phyloP scores from a whole-genome alignment of 2,329 filamentous ascomycete genomes.

The Colletotrichum lini region DNA sequence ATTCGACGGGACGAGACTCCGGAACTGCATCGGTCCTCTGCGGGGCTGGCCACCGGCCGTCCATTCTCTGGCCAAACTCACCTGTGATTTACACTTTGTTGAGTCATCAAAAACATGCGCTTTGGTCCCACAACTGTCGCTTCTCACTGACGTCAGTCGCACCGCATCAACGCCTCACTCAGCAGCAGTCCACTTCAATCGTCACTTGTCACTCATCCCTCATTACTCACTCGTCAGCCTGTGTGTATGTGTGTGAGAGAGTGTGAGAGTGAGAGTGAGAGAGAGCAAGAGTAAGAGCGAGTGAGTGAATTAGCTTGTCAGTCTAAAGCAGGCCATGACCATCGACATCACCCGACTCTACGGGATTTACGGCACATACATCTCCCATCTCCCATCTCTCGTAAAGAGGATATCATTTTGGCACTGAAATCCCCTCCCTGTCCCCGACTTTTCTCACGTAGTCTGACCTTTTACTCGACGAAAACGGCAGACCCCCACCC shows the following conservation, averaged over 20 bases:
- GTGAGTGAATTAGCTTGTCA: no score
- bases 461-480: neutral
- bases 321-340: no score
- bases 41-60: neutral
- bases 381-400: neutral
- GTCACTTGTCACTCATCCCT: neutral
- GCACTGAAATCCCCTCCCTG: neutral
- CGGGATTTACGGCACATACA: no score
- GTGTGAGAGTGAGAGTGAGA: no score
- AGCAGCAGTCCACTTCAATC: neutral
- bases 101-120: constrained; percentile 24
- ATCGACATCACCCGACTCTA: no score
- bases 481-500: neutral
- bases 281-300: no score
- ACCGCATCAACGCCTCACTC: constrained; percentile 19
- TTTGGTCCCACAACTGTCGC: constrained; percentile 4
- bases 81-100: neutral
- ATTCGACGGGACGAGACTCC: neutral
- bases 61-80: neutral
- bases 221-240: neutral
- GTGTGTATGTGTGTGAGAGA: neutral
- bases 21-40: neutral
- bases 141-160: constrained; percentile 35
- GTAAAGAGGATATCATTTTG: neutral
- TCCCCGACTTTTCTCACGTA: neutral